Base-by-base conservation (phyloP, 768 basidiomycete genomes). In the Xerocomellus chrysenteron region DNA sequence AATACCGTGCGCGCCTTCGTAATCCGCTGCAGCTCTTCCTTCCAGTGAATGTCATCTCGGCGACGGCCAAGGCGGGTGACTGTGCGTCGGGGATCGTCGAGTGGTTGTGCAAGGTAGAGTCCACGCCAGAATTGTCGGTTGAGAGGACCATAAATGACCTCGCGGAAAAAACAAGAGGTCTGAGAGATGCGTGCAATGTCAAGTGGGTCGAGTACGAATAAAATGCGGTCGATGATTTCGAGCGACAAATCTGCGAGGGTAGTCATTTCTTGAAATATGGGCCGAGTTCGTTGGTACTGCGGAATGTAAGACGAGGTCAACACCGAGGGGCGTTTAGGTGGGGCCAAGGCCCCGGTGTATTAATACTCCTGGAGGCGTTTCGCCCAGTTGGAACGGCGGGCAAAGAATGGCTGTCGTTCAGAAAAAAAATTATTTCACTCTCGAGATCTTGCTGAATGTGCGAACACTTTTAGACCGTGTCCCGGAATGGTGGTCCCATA, bases 11-110 rank as follows among this genome's bases (percentile, higher is more conserved):
- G 74, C 6, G 83, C 80, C 45, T 84, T 76, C n/a, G 81, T 73
- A 58, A 88, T 74, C 11, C 76, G 70, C 59, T 87, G 82, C 2
- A 90, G 64, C 37, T 78, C 76, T 4, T 54, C 59, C 61, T 71
- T 80, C 88, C 88, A 90, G 56, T 80, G 71, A 8, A 83, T 54
- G 33, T 61, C 65, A 4, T 57, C 50, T 6, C 64, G 69, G 60
- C 19, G 57, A 28, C 19, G 43, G 19, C 71, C 75, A 56, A 61
- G 68, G 12, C 71, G 69, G 3, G 75, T 76, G 6, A 81, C 62
- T 45, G 83, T 80, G n/a, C 52, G 50, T 10, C 83, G 73, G 2
- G 83, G 87, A 61, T 90, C 86, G 56, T 90, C 89, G 54, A 88
- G 77, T 0, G 80, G 76, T 54, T 83, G 80, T 1, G 70, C 62